phyloP scores from a whole-genome alignment of 2,329 filamentous ascomycete species.

The Dothideomycetes sp. region DNA sequence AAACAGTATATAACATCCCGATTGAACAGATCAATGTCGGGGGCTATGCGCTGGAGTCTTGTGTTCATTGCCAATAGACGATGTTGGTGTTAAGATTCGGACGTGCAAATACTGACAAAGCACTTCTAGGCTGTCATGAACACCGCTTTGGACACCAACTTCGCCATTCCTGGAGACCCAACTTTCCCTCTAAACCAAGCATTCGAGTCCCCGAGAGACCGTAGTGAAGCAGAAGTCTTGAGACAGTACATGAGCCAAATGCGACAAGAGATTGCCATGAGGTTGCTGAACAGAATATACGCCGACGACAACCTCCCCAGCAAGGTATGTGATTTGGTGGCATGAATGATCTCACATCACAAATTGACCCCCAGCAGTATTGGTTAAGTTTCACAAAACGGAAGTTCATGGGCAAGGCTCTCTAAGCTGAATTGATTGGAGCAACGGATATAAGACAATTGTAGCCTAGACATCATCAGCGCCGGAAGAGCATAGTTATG shows the following conservation, averaged over 20 bases:
- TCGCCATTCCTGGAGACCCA: constrained; percentile 87
- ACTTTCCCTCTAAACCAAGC: constrained; percentile 92
- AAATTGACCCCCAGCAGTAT: constrained; percentile 55
- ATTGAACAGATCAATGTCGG: too few relatives aligned
- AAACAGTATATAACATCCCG: too few relatives aligned
- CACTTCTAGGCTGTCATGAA: constrained; percentile 64
- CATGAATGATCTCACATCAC: background rate
- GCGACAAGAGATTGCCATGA: constrained; percentile 75
- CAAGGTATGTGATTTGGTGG: constrained; percentile 33
- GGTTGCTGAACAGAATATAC: constrained; percentile 79
- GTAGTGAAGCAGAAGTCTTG: constrained; percentile 80
- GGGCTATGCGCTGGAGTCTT: too few relatives aligned
- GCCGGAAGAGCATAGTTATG: too few relatives aligned
- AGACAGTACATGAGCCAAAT: constrained; percentile 87
- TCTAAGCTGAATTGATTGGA: constrained; percentile 15
- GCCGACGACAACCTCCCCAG: constrained; percentile 58
- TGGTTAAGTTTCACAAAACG: constrained; percentile 98
- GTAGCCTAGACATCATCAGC: too few relatives aligned
- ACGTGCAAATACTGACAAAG: constrained; percentile 1
- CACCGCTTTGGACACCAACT: constrained; percentile 81
- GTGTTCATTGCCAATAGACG: too few relatives aligned
- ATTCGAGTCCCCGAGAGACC: constrained; percentile 77
- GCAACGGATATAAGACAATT: background rate
- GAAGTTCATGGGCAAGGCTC: constrained; percentile 94
- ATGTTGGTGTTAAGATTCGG: too few relatives aligned